phyloP scores from a whole-genome alignment of 306 rosid genomes.

The Sechiopsis laciniata region DNA sequence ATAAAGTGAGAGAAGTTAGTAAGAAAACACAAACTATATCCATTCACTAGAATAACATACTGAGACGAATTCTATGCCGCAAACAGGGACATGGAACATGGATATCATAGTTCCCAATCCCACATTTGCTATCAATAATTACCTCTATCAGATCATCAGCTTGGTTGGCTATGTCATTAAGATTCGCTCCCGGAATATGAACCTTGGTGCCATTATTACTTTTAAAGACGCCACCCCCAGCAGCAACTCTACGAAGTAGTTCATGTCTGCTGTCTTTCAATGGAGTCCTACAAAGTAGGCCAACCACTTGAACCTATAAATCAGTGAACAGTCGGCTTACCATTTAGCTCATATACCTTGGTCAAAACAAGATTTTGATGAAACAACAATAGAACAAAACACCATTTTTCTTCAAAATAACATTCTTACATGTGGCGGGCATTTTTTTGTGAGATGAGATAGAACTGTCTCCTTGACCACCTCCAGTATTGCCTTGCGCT shows the following conservation, averaged over 20 bases:
- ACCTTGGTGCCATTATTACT: conserved; percentile 53
- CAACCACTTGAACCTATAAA: conserved; percentile 81
- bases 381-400: not conserved
- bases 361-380: conserved; percentile 2
- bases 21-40: not conserved
- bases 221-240: conserved; percentile 82
- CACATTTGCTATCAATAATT: conserved; percentile 3
- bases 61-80: too few relatives aligned
- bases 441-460: conserved; percentile 74
- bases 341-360: conserved; percentile 8
- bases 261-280: conserved; percentile 81
- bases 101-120: too few relatives aligned
- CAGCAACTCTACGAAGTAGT: conserved; percentile 83
- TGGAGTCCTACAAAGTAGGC: conserved; percentile 91
- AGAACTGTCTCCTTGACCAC: conserved; percentile 91
- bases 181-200: conserved; percentile 85
- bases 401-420: conserved; percentile 11
- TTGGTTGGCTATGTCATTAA: conserved; percentile 88
- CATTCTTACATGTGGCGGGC: conserved; percentile 85
- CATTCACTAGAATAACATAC: not conserved
- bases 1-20: not conserved
- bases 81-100: too few relatives aligned
- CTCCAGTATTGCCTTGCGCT: conserved; percentile 84
- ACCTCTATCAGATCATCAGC: conserved; percentile 97
- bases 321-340: conserved; percentile 17